A percentile compares a stretch with the other conserved stretches of the same genome.
phyloP scores from a whole-genome alignment of 352 stramenopile genomes.

The Thalassiosira allenii region DNA sequence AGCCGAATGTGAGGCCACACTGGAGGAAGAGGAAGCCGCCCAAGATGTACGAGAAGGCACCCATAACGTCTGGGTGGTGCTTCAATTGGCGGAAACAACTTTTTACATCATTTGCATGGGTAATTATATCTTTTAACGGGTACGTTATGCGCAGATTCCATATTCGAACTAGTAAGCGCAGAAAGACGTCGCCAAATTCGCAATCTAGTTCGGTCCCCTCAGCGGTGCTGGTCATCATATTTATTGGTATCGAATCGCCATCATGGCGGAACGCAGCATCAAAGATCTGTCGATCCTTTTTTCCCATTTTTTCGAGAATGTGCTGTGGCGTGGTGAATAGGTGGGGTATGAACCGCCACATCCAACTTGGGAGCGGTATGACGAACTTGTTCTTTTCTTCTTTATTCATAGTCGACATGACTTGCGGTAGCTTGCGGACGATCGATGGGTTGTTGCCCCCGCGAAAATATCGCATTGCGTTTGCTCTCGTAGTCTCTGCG shows the following conservation, averaged over 20 bases:
- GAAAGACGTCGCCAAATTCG: conserved; percentile 15
- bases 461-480: conserved; percentile 4
- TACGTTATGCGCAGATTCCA: conserved; percentile 47
- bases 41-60: conserved; percentile 38
- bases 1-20: conserved; percentile 29
- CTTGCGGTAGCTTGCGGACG: neutral
- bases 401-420: conserved; percentile 13
- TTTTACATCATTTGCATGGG: conserved; percentile 55
- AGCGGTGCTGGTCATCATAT: conserved; percentile 43
- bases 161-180: conserved; percentile 10
- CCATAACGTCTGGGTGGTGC: conserved; percentile 45
- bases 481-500: conserved; percentile 10
- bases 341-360: conserved; percentile 39
- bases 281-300: conserved; percentile 34
- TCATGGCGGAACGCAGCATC: conserved; percentile 14
- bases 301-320: conserved; percentile 30
- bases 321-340: conserved; percentile 41
- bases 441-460: conserved; percentile 20
- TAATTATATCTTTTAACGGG: conserved; percentile 15
- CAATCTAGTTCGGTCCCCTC: conserved; percentile 16
- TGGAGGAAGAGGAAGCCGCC: conserved; percentile 27
- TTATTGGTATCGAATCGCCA: conserved; percentile 15
- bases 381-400: conserved; percentile 21
- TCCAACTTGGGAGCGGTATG: conserved; percentile 26
- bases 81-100: conserved; percentile 47